phyloP scores from a whole-genome alignment of 1,284 basidiomycete species.

The Polyporus tsugae region DNA sequence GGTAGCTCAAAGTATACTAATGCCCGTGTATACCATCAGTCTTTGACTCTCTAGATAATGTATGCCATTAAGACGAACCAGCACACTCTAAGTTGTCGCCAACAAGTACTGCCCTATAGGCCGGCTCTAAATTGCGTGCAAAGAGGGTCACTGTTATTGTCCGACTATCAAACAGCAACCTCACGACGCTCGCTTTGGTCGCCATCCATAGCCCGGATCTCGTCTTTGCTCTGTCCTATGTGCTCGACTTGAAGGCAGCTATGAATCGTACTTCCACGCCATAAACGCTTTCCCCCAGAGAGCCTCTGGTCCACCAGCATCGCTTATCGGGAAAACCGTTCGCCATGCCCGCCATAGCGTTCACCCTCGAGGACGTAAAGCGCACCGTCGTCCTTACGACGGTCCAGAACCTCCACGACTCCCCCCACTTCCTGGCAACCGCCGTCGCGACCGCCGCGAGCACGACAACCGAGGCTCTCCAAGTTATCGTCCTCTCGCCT shows the following conservation, averaged over 20 bases:
- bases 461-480: conserved; percentile 56
- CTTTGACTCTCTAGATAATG: not conserved
- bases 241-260: not conserved
- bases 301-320: not conserved
- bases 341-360: conserved; percentile 25
- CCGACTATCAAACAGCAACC: not conserved
- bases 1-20: conserved; percentile 21
- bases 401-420: conserved; percentile 52
- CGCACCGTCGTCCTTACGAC: conserved; percentile 60
- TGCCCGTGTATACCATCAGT: conserved; percentile 24
- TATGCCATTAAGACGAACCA: too few relatives aligned
- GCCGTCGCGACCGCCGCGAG: conserved; percentile 58
- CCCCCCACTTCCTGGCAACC: conserved; percentile 61
- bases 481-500: conserved; percentile 68
- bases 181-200: not conserved
- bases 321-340: not conserved
- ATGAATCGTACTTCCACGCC: not conserved
- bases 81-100: too few relatives aligned
- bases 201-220: not conserved
- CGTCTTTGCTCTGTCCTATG: not conserved
- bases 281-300: not conserved
- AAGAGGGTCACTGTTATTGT: not conserved
- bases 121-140: not conserved
- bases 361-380: conserved; percentile 33
- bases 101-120: not conserved